Evolutionary conservation across 352 stramenopile species (phyloP).

Genomic region (Globisporangium spinosum): DNA sequence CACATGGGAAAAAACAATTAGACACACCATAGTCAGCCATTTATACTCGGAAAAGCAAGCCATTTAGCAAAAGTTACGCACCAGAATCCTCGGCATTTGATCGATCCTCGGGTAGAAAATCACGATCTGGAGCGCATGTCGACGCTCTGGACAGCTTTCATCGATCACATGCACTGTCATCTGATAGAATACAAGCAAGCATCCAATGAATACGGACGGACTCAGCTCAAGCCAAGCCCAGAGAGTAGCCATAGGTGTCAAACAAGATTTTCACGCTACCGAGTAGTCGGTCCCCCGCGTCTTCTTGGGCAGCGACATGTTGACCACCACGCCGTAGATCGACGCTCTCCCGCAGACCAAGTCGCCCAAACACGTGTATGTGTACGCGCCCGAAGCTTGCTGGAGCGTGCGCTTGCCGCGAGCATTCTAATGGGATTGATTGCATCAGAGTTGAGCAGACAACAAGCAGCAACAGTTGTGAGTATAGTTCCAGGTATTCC

Average conservation of each 20-base stretch:
- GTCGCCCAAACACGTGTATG: constrained; percentile 54
- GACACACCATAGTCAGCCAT: neutral
- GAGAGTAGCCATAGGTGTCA: neutral
- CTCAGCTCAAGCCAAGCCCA: neutral
- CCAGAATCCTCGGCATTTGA: constrained; percentile 60
- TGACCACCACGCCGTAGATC: constrained; percentile 71
- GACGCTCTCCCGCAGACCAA: constrained; percentile 54
- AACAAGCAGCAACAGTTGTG: neutral
- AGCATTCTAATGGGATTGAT: constrained; percentile 14
- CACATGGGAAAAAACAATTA: neutral
- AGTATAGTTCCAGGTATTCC: neutral
- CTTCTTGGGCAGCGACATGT: constrained; percentile 66
- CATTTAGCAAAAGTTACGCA: constrained; percentile 17
- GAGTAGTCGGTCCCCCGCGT: constrained; percentile 57
- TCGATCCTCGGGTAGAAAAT: constrained; percentile 59
- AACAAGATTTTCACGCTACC: constrained; percentile 21
- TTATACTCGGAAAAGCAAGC: neutral
- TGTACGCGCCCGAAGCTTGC: constrained; percentile 36
- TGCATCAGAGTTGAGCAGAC: constrained; percentile 1
- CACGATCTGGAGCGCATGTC: constrained; percentile 57
- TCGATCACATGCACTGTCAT: constrained; percentile 72
- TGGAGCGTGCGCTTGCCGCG: constrained; percentile 51
- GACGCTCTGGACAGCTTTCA: constrained; percentile 48
- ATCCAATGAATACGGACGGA: neutral
- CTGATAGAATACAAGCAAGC: constrained; percentile 21